Conservation (phyloP, 164 flowering plant genomes). For the Cinnamomum micranthum region DNA sequence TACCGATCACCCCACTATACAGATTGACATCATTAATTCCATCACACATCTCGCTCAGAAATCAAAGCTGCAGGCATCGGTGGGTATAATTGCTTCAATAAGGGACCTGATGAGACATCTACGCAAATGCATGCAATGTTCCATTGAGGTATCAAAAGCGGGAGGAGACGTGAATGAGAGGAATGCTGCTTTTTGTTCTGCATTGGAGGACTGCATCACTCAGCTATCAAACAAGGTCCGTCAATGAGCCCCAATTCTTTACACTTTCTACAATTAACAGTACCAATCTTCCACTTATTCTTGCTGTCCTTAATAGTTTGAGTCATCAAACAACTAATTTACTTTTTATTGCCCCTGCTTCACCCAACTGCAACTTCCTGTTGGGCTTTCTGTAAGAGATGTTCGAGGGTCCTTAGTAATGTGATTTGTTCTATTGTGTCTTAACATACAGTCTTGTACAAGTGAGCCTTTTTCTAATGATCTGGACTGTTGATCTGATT, state of each 20-base stretch:
- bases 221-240: constrained; percentile 67
- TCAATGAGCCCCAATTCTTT: constrained; percentile 1
- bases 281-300: no score
- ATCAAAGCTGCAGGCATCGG: constrained; percentile 55
- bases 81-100: constrained; percentile 55
- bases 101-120: constrained; percentile 69
- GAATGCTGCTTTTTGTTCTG: constrained; percentile 47
- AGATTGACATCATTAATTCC: constrained; percentile 48
- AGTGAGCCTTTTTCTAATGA: no score
- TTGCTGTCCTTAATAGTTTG: no score
- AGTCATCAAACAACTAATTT: no score
- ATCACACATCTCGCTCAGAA: constrained; percentile 44
- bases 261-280: neutral
- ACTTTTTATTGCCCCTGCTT: no score
- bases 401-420: no score
- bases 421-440: no score
- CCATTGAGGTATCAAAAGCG: constrained; percentile 40
- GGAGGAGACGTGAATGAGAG: constrained; percentile 33
- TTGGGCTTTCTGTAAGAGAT: no score
- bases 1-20: constrained; percentile 46
- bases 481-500: no score
- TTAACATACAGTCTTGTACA: no score
- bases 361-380: no score
- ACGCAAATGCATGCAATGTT: constrained; percentile 66
- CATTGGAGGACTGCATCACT: constrained; percentile 63